A percentile compares a stretch with the other conserved stretches of the same genome.
phyloP scores from a whole-genome alignment of 352 stramenopile genomes.

The Phytophthora megakarya region DNA sequence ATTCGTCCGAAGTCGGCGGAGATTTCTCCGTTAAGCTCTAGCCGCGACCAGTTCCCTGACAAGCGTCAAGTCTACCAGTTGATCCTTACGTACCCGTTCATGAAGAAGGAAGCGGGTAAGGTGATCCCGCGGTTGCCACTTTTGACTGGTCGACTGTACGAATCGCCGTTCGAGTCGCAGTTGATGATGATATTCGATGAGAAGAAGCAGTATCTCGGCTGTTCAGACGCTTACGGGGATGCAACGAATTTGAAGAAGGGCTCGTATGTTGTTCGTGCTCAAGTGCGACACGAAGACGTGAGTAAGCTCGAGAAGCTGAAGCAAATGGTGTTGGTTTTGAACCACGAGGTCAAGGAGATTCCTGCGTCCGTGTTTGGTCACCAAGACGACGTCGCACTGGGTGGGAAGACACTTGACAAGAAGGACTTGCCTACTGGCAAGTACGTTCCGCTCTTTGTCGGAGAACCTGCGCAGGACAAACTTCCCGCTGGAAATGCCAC shows the following conservation, averaged over 20 bases:
- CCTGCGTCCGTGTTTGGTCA: conserved; percentile 60
- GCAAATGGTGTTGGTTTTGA: conserved; percentile 77
- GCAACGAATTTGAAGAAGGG: conserved; percentile 88
- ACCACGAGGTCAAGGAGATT: conserved; percentile 78
- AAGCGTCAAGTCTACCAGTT: conserved; percentile 90
- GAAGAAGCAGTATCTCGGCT: conserved; percentile 92
- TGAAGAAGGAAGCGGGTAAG: conserved; percentile 81
- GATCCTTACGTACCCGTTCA: conserved; percentile 91
- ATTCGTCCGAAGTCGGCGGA: conserved; percentile 77
- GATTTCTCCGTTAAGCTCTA: conserved; percentile 79
- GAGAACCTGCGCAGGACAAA: conserved; percentile 75
- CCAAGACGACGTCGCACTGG: conserved; percentile 66
- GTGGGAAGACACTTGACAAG: conserved; percentile 60
- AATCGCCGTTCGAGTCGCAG: conserved; percentile 93
- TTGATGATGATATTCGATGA: conserved; percentile 94
- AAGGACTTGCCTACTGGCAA: conserved; percentile 55
- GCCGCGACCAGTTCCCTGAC: conserved; percentile 84
- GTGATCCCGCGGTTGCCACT: conserved; percentile 81
- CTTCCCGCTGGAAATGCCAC: conserved; percentile 55
- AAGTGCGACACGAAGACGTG: conserved; percentile 86
- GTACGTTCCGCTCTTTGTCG: conserved; percentile 74
- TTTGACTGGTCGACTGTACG: conserved; percentile 91
- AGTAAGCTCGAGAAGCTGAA: conserved; percentile 83
- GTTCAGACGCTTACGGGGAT: conserved; percentile 86
- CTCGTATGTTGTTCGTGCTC: conserved; percentile 67